These are phyloP conservation scores for Phytophthora cryptogea DNA, from an alignment of 352 stramenopile species.

Conservation along the genomic window DNA sequence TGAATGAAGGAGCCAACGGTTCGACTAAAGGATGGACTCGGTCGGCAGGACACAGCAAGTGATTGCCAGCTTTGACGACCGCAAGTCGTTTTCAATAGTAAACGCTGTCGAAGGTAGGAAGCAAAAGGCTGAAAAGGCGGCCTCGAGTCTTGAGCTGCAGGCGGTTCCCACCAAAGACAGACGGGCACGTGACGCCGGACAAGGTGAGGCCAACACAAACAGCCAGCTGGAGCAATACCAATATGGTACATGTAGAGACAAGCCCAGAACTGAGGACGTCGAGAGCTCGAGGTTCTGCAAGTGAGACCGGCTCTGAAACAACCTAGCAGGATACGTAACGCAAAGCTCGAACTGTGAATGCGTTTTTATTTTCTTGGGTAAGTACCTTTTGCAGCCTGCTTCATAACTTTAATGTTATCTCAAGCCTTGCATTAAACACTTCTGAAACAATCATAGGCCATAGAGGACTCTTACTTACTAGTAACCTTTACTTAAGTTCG, in stretches of 20 bases:
- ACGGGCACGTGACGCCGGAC: slow-evolving; percentile 13
- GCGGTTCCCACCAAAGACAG: slow-evolving; percentile 14
- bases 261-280: slow-evolving; percentile 19
- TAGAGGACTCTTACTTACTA: too few relatives aligned
- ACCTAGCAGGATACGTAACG: too few relatives aligned
- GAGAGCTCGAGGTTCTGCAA: slow-evolving; percentile 18
- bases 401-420: too few relatives aligned
- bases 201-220: slow-evolving; percentile 21
- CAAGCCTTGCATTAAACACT: too few relatives aligned
- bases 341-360: too few relatives aligned
- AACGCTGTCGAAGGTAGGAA: background rate
- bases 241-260: too few relatives aligned
- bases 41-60: slow-evolving; percentile 34
- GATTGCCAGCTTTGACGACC: slow-evolving; percentile 33
- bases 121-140: background rate
- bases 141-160: slow-evolving; percentile 21
- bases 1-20: background rate
- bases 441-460: too few relatives aligned
- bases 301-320: slow-evolving; percentile 13
- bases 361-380: too few relatives aligned
- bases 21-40: slow-evolving; percentile 8
- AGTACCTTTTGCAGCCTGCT: too few relatives aligned
- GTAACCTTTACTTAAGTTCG: too few relatives aligned
- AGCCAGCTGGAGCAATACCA: slow-evolving; percentile 28
- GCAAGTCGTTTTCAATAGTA: slow-evolving; percentile 25